Percentiles rank a stretch among this genome's conserved stretches.
Evolutionary conservation across 306 rosid genomes (phyloP).

Genomic region (Gastrolobium villosum): DNA sequence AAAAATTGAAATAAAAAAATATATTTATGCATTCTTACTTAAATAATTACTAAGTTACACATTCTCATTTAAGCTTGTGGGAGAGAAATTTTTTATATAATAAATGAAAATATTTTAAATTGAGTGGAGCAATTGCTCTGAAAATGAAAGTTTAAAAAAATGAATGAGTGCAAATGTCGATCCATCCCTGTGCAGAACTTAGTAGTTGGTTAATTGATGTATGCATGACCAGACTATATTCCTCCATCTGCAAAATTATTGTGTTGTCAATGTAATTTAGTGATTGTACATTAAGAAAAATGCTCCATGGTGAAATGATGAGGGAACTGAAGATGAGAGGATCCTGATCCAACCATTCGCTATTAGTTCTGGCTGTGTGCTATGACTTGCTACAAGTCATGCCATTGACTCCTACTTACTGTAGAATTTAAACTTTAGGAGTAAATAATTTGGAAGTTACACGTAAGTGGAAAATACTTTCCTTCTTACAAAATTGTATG

Average conservation of each 20-base stretch:
- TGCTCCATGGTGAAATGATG: too few relatives aligned
- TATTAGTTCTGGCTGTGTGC: neutral
- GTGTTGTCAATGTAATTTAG: too few relatives aligned
- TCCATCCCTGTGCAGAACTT: too few relatives aligned
- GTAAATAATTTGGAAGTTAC: neutral
- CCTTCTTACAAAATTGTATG: neutral
- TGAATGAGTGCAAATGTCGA: neutral
- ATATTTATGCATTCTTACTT: neutral
- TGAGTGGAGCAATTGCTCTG: neutral
- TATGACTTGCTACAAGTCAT: neutral
- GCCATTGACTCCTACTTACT: neutral
- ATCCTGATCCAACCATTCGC: neutral
- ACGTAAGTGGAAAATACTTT: neutral
- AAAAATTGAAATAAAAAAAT: neutral
- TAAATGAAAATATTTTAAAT: neutral
- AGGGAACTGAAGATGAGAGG: neutral
- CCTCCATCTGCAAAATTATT: too few relatives aligned
- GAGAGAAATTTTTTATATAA: neutral
- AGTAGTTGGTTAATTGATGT: too few relatives aligned
- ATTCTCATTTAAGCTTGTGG: neutral
- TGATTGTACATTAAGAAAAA: too few relatives aligned
- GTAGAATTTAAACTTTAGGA: neutral
- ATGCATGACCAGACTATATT: too few relatives aligned
- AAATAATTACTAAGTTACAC: neutral
- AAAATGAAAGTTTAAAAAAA: neutral